These are phyloP conservation scores for Aureobasidium sp. DNA, from an alignment of 2,329 filamentous ascomycete genomes.

Conservation along the genomic window DNA sequence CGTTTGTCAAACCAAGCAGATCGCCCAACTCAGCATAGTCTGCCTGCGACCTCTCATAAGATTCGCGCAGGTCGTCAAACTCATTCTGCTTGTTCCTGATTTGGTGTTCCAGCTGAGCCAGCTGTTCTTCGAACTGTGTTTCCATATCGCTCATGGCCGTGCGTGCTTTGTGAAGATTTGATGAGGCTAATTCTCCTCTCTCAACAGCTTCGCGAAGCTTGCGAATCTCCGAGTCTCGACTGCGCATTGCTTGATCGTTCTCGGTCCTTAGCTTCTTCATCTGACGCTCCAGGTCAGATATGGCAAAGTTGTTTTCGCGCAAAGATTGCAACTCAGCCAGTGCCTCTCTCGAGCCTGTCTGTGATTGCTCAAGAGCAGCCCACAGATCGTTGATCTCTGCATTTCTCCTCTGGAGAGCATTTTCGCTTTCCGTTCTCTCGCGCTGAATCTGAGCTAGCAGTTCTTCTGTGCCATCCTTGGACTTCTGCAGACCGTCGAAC, in stretches of 20 bases:
- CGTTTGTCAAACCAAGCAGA: background rate
- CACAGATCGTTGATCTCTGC: slow-evolving; percentile 12
- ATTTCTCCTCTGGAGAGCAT: background rate
- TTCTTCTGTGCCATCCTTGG: background rate
- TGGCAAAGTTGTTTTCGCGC: background rate
- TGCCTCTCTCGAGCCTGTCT: slow-evolving; percentile 11
- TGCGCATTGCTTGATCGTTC: slow-evolving; percentile 9
- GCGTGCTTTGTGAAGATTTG: background rate
- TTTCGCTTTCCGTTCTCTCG: background rate
- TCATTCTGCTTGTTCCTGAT: background rate
- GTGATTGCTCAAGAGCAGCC: slow-evolving; percentile 12
- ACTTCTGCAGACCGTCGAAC: background rate
- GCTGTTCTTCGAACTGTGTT: slow-evolving; percentile 1
- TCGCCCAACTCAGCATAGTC: slow-evolving; percentile 6
- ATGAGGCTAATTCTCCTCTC: background rate
- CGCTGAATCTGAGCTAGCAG: slow-evolving; percentile 1
- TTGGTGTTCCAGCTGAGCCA: background rate
- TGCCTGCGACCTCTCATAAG: background rate
- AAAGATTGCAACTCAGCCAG: slow-evolving; percentile 7
- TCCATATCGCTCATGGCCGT: slow-evolving; percentile 8
- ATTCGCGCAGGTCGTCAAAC: background rate
- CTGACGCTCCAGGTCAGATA: slow-evolving; percentile 2
- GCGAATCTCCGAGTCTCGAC: slow-evolving; percentile 2
- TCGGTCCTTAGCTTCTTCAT: slow-evolving; percentile 9
- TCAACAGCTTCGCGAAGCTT: slow-evolving; percentile 9